phyloP scores from a whole-genome alignment of 2,329 filamentous ascomycete genomes.

The Huntiella abstrusa region DNA sequence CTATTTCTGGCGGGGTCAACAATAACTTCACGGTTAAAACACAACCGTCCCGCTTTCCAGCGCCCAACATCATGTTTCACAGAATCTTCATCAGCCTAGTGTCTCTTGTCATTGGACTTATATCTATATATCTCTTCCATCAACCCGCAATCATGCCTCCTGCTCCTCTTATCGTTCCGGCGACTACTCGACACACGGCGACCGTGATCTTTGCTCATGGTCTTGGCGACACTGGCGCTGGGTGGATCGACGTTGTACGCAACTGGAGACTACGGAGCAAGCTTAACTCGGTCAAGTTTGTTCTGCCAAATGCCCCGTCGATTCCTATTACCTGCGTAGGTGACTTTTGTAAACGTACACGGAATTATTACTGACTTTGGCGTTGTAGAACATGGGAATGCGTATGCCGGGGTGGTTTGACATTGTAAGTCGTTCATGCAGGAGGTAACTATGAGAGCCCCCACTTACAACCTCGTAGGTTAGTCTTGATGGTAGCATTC shows the following conservation, averaged over 20 bases:
- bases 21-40: too few species aligned
- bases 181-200: conserved; percentile 68
- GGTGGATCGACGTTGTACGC: conserved; percentile 68
- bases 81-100: too few species aligned
- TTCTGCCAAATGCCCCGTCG: conserved; percentile 75
- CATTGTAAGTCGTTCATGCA: conserved; percentile 34
- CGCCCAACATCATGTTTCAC: too few species aligned
- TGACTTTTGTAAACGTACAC: neutral
- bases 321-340: conserved; percentile 72
- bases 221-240: conserved; percentile 63
- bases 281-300: conserved; percentile 80
- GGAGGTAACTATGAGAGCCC: neutral
- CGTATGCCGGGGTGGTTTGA: conserved; percentile 80
- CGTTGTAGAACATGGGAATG: conserved; percentile 50
- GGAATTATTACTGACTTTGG: neutral
- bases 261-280: conserved; percentile 66
- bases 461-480: conserved; percentile 8
- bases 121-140: neutral
- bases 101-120: too few species aligned
- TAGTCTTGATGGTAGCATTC: conserved; percentile 18
- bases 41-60: too few species aligned
- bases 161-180: conserved; percentile 52
- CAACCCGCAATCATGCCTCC: conserved; percentile 8
- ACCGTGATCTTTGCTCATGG: conserved; percentile 92
- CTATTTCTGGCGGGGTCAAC: too few species aligned